Evolutionary conservation across 2,329 filamentous ascomycete species (phyloP).

Genomic region (Fusarium sp.): DNA sequence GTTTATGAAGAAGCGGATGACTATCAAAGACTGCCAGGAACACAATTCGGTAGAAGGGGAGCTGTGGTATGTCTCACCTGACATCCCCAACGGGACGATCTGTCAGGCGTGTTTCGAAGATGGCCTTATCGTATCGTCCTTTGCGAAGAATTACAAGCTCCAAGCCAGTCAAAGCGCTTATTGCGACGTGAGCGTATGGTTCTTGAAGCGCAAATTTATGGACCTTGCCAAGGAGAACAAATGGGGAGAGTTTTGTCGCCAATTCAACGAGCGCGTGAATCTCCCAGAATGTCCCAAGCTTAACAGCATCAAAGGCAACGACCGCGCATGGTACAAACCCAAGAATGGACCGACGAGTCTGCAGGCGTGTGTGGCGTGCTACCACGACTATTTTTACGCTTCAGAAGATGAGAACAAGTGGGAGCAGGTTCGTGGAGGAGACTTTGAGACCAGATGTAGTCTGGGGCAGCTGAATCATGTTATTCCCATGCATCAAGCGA

Average conservation of each 20-base stretch:
- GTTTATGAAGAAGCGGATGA: conserved; percentile 50
- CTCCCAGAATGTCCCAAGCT: conserved; percentile 50
- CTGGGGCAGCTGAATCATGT: conserved; percentile 52
- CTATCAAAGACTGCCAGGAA: conserved; percentile 38
- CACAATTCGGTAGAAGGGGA: conserved; percentile 27
- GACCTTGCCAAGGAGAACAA: conserved; percentile 45
- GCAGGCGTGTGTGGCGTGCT: conserved; percentile 57
- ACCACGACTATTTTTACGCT: conserved; percentile 54
- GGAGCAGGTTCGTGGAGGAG: conserved; percentile 42
- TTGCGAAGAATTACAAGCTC: conserved; percentile 51
- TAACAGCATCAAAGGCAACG: conserved; percentile 37
- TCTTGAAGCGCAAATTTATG: conserved; percentile 51
- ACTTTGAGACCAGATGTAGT: conserved; percentile 45
- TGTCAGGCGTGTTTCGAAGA: conserved; percentile 59
- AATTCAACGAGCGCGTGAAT: conserved; percentile 49
- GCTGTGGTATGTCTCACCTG: conserved; percentile 55
- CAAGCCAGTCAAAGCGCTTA: conserved; percentile 9
- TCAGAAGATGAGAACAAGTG: conserved; percentile 49
- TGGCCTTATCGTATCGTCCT: conserved; percentile 50
- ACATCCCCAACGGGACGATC: conserved; percentile 53
- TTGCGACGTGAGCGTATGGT: conserved; percentile 54
- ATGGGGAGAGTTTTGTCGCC: conserved; percentile 54
- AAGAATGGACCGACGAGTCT: conserved; percentile 44
- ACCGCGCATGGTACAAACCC: conserved; percentile 54
- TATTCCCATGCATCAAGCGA: conserved; percentile 51